Conservation (phyloP, 2,329 filamentous ascomycete genomes). For the Akanthomyces lecanii region DNA sequence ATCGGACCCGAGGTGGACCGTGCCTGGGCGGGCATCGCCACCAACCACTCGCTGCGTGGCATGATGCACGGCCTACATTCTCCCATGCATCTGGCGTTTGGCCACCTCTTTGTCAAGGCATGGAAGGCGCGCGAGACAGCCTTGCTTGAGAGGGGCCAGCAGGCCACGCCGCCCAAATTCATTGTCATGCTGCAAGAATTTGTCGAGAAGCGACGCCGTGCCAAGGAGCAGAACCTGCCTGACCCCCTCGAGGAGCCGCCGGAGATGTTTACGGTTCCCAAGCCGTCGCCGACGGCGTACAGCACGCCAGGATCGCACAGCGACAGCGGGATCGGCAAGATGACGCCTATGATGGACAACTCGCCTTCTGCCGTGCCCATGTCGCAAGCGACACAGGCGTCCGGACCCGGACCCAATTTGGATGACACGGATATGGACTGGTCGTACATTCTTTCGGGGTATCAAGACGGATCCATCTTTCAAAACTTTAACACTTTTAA, state of each 20-base stretch:
- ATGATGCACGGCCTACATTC: slow-evolving; percentile 47
- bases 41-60: slow-evolving; percentile 50
- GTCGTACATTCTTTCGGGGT: slow-evolving; percentile 43
- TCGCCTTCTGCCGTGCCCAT: not conserved
- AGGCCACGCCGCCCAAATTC: slow-evolving; percentile 41
- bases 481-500: slow-evolving; percentile 25
- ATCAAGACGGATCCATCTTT: slow-evolving; percentile 32
- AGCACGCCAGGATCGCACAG: slow-evolving; percentile 19
- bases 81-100: slow-evolving; percentile 56
- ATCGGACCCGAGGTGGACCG: slow-evolving; percentile 54
- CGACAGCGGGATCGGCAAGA: slow-evolving; percentile 14
- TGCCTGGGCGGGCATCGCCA: slow-evolving; percentile 53
- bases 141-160: slow-evolving; percentile 40
- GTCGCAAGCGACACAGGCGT: not conserved
- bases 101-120: slow-evolving; percentile 55
- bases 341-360: slow-evolving; percentile 3
- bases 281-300: slow-evolving; percentile 15
- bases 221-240: slow-evolving; percentile 27
- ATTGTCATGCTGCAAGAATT: slow-evolving; percentile 46
- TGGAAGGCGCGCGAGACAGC: slow-evolving; percentile 56
- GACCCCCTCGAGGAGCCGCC: slow-evolving; percentile 2
- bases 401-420: slow-evolving; percentile 20
- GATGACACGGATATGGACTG: slow-evolving; percentile 44
- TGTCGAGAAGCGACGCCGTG: slow-evolving; percentile 32
- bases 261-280: slow-evolving; percentile 9